phyloP scores from a whole-genome alignment of 2,329 filamentous ascomycete genomes.

The Nemania sp. region DNA sequence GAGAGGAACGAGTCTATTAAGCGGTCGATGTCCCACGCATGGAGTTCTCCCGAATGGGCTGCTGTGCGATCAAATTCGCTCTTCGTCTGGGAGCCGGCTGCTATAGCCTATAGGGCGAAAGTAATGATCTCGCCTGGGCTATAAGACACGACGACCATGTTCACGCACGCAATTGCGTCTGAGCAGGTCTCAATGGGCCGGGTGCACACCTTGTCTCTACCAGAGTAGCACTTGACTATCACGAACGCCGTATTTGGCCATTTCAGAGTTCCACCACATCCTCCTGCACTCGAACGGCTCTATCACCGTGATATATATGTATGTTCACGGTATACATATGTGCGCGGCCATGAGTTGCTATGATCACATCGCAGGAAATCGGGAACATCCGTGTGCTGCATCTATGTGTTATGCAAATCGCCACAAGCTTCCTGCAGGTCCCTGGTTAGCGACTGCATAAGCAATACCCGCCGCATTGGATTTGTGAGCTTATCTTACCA shows the following conservation, averaged over 20 bases:
- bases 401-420: constrained; percentile 24
- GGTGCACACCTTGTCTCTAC: constrained; percentile 9
- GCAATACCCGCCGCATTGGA: not conserved
- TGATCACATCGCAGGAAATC: not conserved
- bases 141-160: constrained; percentile 12
- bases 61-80: not conserved
- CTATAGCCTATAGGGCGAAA: not conserved
- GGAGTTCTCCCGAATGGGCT: not conserved
- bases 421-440: constrained; percentile 1
- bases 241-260: not conserved
- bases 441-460: not conserved
- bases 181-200: not conserved
- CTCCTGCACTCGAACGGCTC: not conserved
- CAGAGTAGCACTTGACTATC: constrained; percentile 6
- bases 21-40: not conserved
- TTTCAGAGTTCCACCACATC: not conserved
- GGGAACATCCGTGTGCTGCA: constrained; percentile 8
- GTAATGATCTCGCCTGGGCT: not conserved
- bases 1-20: no score
- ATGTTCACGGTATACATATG: not conserved
- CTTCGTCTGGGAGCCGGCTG: constrained; percentile 10
- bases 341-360: not conserved
- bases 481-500: not conserved
- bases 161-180: constrained; percentile 6
- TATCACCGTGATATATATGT: not conserved